Percentiles rank a stretch among this genome's conserved stretches.
These are phyloP conservation scores for Auriscalpium microsporum DNA, from an alignment of 768 basidiomycete species.

Conservation along the genomic window DNA sequence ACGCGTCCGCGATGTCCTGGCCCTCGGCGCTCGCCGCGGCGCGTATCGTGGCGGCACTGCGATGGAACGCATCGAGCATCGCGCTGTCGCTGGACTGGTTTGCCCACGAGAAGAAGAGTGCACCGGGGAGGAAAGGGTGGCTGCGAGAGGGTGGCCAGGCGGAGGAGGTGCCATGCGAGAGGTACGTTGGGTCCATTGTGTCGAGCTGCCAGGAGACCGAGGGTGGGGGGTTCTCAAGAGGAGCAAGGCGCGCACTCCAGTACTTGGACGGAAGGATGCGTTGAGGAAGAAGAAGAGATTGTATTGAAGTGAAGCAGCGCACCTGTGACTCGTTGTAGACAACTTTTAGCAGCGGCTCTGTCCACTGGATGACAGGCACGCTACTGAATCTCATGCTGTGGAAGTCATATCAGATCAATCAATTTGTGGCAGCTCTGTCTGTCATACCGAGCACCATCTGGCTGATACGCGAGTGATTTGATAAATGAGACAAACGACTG, in stretches of 20 bases:
- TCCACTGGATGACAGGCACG: background rate
- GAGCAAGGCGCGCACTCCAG: background rate
- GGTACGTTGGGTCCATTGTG: background rate
- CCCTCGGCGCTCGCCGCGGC: slow-evolving; percentile 8
- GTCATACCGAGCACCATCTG: background rate
- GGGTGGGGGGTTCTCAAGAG: background rate
- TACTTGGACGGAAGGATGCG: background rate
- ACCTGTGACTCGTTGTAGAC: background rate
- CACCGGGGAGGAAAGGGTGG: slow-evolving; percentile 1
- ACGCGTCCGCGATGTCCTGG: background rate
- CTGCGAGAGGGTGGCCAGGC: slow-evolving; percentile 9
- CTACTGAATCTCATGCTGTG: background rate
- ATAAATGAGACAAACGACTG: background rate
- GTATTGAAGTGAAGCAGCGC: background rate
- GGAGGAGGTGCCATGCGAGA: slow-evolving; percentile 4
- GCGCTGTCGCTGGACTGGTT: background rate
- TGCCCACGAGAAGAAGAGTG: background rate
- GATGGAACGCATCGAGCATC: background rate
- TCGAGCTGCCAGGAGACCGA: background rate
- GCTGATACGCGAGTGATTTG: background rate
- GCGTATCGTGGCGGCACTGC: background rate
- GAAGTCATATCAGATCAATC: background rate
- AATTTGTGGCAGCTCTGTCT: background rate
- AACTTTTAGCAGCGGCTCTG: background rate
- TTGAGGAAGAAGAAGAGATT: background rate